Base-by-base conservation (phyloP, 2,329 filamentous ascomycete genomes). In the Tolypocladium pustulatum region DNA sequence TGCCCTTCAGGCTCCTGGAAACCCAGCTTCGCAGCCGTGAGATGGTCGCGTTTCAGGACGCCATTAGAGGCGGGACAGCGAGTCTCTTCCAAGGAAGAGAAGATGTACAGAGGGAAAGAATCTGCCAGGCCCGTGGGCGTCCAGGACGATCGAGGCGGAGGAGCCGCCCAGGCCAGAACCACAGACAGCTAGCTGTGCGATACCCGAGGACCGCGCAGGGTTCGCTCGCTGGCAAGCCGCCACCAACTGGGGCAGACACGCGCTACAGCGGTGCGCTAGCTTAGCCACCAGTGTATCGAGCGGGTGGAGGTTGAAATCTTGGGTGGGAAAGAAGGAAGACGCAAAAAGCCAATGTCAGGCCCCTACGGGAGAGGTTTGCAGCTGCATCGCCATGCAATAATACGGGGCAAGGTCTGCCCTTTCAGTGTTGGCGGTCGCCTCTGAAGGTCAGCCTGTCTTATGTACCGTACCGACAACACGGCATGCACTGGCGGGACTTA, bases 31-130 rank as follows among this genome's bases (percentile, higher is more conserved):
- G 62, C 63, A 59, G 59, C 57, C 58, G 62, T 38, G 60, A 58
- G 59, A 62, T 43, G 37, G 56, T 41, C 57, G 46, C 61, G 64
- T 63, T 62, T 68, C 63, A 67, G 61, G 61, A 62, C 62, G 62
- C 65, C 64, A 67, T 67, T 59, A 34, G 49, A 52, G 49, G 30
- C 49, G 30, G 49, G 30, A 34, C 49, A 8, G 49, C 30, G 27
- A n/a, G 20, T 52, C 49, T 52, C 49, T n/a, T 27, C 20, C 27
- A 4, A 13, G 58, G 61, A 65, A 70, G 64, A 63, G 58, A 38
- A 59, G 57, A 60, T 56, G 60, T 56, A 58, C 65, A n/a, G 46
- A 55, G 43, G 55, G 55, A 60, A 56, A 52, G 56, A 38, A 57
- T 53, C 41, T 41, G 37, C 54, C 36, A n/a, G 36, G 36, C 53